Evolutionary conservation across 1,284 basidiomycete genomes (phyloP).

Genomic region (Marasmius sp.): DNA sequence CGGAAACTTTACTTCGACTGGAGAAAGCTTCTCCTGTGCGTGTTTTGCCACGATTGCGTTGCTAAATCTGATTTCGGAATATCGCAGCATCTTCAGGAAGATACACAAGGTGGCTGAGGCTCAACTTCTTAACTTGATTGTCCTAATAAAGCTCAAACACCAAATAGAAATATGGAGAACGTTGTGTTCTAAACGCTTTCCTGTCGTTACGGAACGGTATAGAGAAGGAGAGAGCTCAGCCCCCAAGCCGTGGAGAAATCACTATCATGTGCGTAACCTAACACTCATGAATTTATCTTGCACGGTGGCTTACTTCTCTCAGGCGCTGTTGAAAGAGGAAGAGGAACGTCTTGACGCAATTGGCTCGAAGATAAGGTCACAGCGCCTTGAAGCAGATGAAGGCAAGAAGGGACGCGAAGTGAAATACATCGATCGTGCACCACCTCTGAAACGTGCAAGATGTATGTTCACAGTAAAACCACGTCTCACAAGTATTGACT

Average conservation of each 20-base stretch:
- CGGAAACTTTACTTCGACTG: constrained; percentile 64
- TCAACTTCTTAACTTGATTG: too few species aligned
- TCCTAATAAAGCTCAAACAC: not conserved
- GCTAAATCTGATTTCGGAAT: constrained; percentile 15
- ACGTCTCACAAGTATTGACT: constrained; percentile 17
- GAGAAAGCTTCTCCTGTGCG: constrained; percentile 71
- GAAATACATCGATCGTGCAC: constrained; percentile 65
- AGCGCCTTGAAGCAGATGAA: constrained; percentile 66
- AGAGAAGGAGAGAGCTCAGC: constrained; percentile 37
- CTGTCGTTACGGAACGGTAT: constrained; percentile 48
- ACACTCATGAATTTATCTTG: not conserved
- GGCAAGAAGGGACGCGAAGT: constrained; percentile 72
- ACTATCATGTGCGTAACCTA: constrained; percentile 57
- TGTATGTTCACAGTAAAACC: constrained; percentile 41
- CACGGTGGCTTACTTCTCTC: constrained; percentile 13
- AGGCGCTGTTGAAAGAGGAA: constrained; percentile 59
- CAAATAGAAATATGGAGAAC: constrained; percentile 66
- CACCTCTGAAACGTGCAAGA: constrained; percentile 58
- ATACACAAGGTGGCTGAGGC: constrained; percentile 54
- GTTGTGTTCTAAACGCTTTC: constrained; percentile 60
- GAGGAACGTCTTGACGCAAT: constrained; percentile 60
- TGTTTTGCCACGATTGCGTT: constrained; percentile 18
- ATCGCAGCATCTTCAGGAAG: constrained; percentile 51
- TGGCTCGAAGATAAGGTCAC: constrained; percentile 55
- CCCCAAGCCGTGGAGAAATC: constrained; percentile 65